phyloP scores from a whole-genome alignment of 116 monocot species.

The Iris pallida region DNA sequence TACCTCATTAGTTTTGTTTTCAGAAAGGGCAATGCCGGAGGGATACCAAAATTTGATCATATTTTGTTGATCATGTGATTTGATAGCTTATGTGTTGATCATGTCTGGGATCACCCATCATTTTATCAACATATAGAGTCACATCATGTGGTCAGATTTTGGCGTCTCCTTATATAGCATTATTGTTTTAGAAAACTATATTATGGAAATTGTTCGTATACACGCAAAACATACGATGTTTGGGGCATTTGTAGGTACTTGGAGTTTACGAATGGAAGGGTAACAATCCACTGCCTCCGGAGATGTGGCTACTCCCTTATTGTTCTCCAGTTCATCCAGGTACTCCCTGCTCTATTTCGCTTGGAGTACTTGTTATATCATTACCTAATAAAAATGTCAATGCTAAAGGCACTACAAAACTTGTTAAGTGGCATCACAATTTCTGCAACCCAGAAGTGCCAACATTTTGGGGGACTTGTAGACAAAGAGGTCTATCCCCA shows the following conservation, averaged over 20 bases:
- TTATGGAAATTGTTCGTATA: background rate
- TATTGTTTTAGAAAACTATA: background rate
- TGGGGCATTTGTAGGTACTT: conserved; percentile 22
- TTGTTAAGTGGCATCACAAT: no score
- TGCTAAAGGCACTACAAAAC: no score
- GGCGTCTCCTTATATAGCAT: background rate
- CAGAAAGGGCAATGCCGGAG: no score
- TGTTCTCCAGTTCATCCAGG: conserved; percentile 44
- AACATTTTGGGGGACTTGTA: no score
- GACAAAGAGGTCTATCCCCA: no score
- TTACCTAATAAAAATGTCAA: no score
- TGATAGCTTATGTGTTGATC: background rate
- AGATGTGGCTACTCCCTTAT: conserved; percentile 33
- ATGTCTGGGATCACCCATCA: background rate
- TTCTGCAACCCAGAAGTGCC: no score
- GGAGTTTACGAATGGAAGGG: conserved; percentile 50
- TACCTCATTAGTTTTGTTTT: background rate
- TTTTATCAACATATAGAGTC: background rate
- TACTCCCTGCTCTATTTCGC: background rate
- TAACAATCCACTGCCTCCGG: conserved; percentile 45
- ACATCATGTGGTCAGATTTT: background rate
- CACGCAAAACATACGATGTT: no score
- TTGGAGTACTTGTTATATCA: no score
- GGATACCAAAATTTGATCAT: no score
- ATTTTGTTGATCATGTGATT: no score